These are phyloP conservation scores for Trifolium dubium DNA, from an alignment of 306 rosid species.

Conservation along the genomic window DNA sequence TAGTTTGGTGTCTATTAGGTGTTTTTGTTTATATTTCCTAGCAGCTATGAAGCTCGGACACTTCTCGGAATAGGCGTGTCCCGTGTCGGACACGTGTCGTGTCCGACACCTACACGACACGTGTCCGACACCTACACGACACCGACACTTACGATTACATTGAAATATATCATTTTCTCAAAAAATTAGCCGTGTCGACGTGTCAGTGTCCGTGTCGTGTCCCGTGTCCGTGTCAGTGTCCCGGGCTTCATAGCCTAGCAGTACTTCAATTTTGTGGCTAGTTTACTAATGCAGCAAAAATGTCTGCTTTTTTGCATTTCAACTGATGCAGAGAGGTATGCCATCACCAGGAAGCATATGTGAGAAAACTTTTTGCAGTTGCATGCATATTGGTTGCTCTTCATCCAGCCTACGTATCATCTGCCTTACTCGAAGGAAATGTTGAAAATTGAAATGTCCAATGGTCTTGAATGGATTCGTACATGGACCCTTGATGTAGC, in stretches of 20 bases:
- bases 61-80: no score
- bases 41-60: no score
- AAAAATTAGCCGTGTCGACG: no score
- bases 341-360: conserved; percentile 90
- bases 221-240: no score
- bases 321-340: conserved; percentile 70
- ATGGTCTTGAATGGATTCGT: conserved; percentile 95
- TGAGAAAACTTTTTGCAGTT: conserved; percentile 90
- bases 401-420: conserved; percentile 75
- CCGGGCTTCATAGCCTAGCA: no score
- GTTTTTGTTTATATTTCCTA: conserved; percentile 32
- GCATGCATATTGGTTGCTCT: conserved; percentile 74
- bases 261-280: conserved; percentile 16
- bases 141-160: no score
- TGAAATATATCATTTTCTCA: no score
- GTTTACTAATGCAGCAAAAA: conserved; percentile 28
- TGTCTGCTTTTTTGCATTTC: conserved; percentile 22
- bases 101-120: no score
- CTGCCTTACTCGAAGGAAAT: conserved; percentile 81
- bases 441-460: conserved; percentile 62
- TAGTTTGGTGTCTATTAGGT: conserved; percentile 13
- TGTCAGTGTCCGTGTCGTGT: no score
- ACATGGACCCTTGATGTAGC: conserved; percentile 76
- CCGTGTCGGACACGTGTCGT: no score
- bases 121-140: no score